These are phyloP conservation scores for Coffea humblotiana DNA, from an alignment of 305 asterid genomes.

Conservation along the genomic window DNA sequence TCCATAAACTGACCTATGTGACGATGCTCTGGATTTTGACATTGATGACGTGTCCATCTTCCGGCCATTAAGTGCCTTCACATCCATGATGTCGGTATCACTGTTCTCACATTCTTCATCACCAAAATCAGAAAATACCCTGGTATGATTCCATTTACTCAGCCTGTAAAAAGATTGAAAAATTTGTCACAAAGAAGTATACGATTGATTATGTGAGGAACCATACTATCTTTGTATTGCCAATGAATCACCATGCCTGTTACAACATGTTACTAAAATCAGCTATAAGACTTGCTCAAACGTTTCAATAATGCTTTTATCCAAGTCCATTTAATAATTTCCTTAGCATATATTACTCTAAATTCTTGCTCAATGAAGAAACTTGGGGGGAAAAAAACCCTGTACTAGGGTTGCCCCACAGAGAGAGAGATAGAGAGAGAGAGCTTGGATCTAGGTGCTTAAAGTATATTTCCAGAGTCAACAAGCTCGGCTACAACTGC, in stretches of 20 bases:
- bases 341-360: no score
- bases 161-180: conserved; percentile 48
- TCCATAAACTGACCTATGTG: conserved; percentile 51
- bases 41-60: conserved; percentile 45
- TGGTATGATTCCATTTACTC: conserved; percentile 92
- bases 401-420: background rate
- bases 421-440: background rate
- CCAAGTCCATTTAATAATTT: no score
- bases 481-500: background rate
- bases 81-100: conserved; percentile 48
- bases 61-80: conserved; percentile 41
- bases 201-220: background rate
- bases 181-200: background rate
- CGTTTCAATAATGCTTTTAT: background rate
- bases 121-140: conserved; percentile 77
- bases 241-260: background rate
- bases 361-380: background rate
- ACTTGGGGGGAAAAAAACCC: no score
- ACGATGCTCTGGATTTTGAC: conserved; percentile 51
- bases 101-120: conserved; percentile 59
- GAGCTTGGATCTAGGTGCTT: background rate
- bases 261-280: background rate
- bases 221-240: background rate
- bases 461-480: background rate
- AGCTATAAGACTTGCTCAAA: no score